These are phyloP conservation scores for Apiospora phragmitis DNA, from an alignment of 2,329 filamentous ascomycete species.

Conservation along the genomic window DNA sequence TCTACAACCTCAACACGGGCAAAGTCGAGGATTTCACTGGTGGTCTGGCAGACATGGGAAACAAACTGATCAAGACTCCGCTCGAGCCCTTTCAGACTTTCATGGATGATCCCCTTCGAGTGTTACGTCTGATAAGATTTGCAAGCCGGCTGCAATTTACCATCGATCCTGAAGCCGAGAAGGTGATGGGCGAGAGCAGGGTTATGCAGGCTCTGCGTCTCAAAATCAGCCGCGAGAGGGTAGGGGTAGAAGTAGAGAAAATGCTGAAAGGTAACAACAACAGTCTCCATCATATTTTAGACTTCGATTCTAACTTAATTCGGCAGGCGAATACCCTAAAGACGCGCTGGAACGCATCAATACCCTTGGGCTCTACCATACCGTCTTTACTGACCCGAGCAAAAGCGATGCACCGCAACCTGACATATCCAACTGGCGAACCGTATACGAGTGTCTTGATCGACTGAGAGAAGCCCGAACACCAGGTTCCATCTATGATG, in stretches of 20 bases:
- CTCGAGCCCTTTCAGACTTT: constrained; percentile 90
- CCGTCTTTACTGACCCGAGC: constrained; percentile 72
- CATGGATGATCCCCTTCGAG: constrained; percentile 86
- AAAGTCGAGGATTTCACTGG: constrained; percentile 83
- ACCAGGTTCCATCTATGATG: constrained; percentile 48
- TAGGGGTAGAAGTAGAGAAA: constrained; percentile 87
- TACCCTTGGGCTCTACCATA: constrained; percentile 65
- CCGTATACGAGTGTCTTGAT: constrained; percentile 65
- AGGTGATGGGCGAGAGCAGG: constrained; percentile 74
- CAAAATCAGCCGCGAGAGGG: constrained; percentile 91
- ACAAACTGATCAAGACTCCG: constrained; percentile 77
- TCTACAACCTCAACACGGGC: constrained; percentile 85
- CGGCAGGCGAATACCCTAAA: constrained; percentile 29
- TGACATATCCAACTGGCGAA: constrained; percentile 59
- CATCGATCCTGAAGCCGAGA: constrained; percentile 70
- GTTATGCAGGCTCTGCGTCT: constrained; percentile 77
- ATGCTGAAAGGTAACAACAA: constrained; percentile 71
- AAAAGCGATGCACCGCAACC: constrained; percentile 53
- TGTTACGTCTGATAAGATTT: constrained; percentile 86
- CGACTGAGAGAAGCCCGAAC: constrained; percentile 45
- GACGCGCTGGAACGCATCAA: constrained; percentile 66
- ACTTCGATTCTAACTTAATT: background rate
- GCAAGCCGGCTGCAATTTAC: constrained; percentile 79
- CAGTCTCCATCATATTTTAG: background rate
- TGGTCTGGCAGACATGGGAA: constrained; percentile 73